phyloP scores from a whole-genome alignment of 108 stramenopile genomes.

The Thalassiosira profunda region DNA sequence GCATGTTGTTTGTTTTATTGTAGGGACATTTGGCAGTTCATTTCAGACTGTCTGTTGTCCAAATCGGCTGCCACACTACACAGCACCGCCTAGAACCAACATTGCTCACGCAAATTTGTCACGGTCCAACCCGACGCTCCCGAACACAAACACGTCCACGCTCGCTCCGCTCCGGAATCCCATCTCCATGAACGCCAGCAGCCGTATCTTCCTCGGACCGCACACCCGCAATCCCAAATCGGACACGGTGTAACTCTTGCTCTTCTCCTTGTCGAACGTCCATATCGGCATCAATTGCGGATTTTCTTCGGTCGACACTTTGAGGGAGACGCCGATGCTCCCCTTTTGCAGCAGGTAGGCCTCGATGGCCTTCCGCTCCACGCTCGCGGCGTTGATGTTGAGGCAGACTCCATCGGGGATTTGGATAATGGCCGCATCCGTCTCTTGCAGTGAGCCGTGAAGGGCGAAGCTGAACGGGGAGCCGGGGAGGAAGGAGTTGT shows the following conservation, averaged over 20 bases:
- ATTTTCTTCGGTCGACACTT: constrained; percentile 41
- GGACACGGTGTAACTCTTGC: constrained; percentile 19
- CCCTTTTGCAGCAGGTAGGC: constrained; percentile 28
- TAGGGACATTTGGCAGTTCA: no score
- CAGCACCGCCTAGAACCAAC: no score
- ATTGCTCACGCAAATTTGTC: constrained; percentile 43
- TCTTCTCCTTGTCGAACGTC: constrained; percentile 40
- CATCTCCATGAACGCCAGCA: constrained; percentile 49
- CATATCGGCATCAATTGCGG: constrained; percentile 38
- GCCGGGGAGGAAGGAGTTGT: constrained; percentile 35
- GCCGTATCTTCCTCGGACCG: constrained; percentile 32
- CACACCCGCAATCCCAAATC: constrained; percentile 32
- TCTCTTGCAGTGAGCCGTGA: constrained; percentile 26
- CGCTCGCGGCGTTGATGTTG: constrained; percentile 20
- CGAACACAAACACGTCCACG: constrained; percentile 43
- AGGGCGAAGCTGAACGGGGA: constrained; percentile 42
- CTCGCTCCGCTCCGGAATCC: constrained; percentile 33
- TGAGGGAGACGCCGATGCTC: constrained; percentile 33
- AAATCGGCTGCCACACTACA: no score
- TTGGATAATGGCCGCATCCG: constrained; percentile 32
- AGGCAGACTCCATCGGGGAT: constrained; percentile 41
- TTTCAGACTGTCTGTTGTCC: no score
- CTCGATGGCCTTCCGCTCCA: constrained; percentile 36
- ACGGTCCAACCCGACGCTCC: constrained; percentile 31
- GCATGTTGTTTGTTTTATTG: no score